These are phyloP conservation scores for Aspergillus fumigatiaffinis DNA, from an alignment of 2,329 filamentous ascomycete genomes.

Conservation along the genomic window DNA sequence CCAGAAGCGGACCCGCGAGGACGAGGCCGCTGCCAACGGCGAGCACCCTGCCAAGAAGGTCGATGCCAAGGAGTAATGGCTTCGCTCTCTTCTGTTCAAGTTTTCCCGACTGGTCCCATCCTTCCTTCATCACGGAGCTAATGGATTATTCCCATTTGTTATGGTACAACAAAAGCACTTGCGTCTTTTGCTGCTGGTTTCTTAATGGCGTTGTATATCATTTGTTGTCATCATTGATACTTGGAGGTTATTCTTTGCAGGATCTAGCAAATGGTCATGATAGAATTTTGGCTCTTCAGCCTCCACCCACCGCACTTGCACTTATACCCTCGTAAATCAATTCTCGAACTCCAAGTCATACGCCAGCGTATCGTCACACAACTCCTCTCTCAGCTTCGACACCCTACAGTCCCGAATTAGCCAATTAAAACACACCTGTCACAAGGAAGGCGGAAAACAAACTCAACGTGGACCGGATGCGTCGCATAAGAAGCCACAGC, in stretches of 20 bases:
- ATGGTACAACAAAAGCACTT: constrained; percentile 5
- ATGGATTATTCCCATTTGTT: constrained; percentile 4
- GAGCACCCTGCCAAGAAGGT: constrained; percentile 47
- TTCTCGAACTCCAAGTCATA: constrained; percentile 39
- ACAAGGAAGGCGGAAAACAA: constrained; percentile 18
- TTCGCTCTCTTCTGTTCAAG: constrained; percentile 1
- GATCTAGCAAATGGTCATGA: background rate
- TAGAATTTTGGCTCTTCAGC: background rate
- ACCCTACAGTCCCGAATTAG: constrained; percentile 24
- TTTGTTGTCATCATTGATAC: constrained; percentile 1
- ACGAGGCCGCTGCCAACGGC: constrained; percentile 28
- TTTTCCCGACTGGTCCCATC: constrained; percentile 6
- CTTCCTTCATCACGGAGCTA: constrained; percentile 20
- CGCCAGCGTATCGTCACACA: constrained; percentile 41
- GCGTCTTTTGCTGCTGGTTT: background rate
- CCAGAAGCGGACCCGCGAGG: constrained; percentile 47
- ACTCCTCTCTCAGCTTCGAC: constrained; percentile 36
- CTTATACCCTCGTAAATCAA: background rate
- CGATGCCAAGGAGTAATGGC: constrained; percentile 41
- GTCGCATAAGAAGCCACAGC: constrained; percentile 41
- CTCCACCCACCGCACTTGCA: background rate
- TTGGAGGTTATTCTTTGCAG: background rate
- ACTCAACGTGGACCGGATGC: constrained; percentile 47
- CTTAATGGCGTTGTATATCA: constrained; percentile 9
- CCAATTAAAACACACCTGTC: background rate